phyloP scores from a whole-genome alignment of 495 filamentous ascomycete species.

The Lichina pygmaea region DNA sequence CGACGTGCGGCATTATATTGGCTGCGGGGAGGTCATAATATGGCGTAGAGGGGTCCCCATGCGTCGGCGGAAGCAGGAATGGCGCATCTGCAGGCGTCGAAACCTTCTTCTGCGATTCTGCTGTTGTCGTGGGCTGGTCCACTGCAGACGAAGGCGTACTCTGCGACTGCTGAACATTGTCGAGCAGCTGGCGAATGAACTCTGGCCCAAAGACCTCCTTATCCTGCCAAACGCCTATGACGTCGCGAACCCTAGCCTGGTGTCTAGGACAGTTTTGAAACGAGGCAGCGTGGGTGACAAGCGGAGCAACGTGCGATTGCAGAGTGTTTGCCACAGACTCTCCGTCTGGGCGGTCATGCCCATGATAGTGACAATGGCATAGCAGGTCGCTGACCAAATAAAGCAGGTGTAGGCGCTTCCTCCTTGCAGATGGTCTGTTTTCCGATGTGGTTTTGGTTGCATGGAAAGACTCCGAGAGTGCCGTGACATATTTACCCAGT shows the following conservation, averaged over 20 bases:
- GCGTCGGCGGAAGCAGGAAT: slow-evolving; percentile 43
- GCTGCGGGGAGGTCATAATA: slow-evolving; percentile 73
- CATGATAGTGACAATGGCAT: slow-evolving; percentile 45
- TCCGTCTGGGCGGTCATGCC: slow-evolving; percentile 15
- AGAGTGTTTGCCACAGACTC: slow-evolving; percentile 29
- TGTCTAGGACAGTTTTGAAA: slow-evolving; percentile 40
- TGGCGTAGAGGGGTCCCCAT: slow-evolving; percentile 48
- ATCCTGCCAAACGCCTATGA: slow-evolving; percentile 40
- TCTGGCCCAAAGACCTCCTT: slow-evolving; percentile 6
- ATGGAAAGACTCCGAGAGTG: slow-evolving; percentile 31
- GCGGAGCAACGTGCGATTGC: slow-evolving; percentile 28
- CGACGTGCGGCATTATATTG: slow-evolving; percentile 52
- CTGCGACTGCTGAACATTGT: too few relatives aligned
- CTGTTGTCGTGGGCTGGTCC: slow-evolving; percentile 11
- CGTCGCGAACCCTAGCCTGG: slow-evolving; percentile 29
- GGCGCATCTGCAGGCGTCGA: slow-evolving; percentile 11
- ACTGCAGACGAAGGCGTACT: too few relatives aligned
- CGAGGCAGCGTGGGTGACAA: slow-evolving; percentile 33
- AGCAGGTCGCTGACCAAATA: slow-evolving; percentile 67
- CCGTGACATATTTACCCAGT: slow-evolving; percentile 51
- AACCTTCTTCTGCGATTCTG: too few relatives aligned
- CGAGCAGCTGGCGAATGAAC: background rate
- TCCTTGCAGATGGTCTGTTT: slow-evolving; percentile 26
- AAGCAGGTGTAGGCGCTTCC: slow-evolving; percentile 49
- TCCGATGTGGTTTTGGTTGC: slow-evolving; percentile 4